Conservation (phyloP, 176 grass and related monocot genomes). For the Rhynchospora breviuscula region DNA sequence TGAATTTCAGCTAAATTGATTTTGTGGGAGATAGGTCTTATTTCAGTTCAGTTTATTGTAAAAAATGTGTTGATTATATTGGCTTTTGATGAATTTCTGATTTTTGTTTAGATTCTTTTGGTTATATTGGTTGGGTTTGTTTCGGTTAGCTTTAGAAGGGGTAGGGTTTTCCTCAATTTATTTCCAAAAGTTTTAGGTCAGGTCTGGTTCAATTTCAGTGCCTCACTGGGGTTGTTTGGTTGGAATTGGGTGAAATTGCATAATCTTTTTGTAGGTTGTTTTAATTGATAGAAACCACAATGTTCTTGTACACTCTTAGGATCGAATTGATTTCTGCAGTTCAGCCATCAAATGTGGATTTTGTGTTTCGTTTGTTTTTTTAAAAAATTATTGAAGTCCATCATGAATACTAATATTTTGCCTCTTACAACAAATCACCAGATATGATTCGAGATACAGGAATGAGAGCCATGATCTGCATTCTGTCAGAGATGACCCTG, state of each 20-base stretch:
- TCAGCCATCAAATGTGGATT: not conserved
- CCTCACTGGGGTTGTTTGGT: not conserved
- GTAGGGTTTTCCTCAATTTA: not conserved
- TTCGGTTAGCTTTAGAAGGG: not conserved
- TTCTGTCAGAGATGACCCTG: slow-evolving; percentile 35
- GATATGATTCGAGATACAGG: slow-evolving; percentile 37
- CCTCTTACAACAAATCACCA: slow-evolving; percentile 11
- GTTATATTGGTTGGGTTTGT: not conserved
- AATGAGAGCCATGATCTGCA: slow-evolving; percentile 25
- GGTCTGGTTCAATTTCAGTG: not conserved
- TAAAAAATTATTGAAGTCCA: not conserved
- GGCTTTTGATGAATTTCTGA: no score
- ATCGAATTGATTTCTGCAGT: not conserved
- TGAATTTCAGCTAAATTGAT: not conserved
- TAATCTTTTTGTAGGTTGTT: not conserved
- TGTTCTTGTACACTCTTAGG: not conserved
- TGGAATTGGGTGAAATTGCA: not conserved
- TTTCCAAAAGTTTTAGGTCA: not conserved
- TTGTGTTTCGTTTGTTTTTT: not conserved
- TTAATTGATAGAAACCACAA: not conserved
- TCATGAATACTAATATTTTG: slow-evolving; percentile 4
- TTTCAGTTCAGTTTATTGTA: not conserved
- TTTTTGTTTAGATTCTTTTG: not conserved
- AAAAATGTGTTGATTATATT: not conserved
- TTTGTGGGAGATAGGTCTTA: not conserved